These are phyloP conservation scores for Jacaranda copaia DNA, from an alignment of 257 asterid genomes.

Conservation along the genomic window DNA sequence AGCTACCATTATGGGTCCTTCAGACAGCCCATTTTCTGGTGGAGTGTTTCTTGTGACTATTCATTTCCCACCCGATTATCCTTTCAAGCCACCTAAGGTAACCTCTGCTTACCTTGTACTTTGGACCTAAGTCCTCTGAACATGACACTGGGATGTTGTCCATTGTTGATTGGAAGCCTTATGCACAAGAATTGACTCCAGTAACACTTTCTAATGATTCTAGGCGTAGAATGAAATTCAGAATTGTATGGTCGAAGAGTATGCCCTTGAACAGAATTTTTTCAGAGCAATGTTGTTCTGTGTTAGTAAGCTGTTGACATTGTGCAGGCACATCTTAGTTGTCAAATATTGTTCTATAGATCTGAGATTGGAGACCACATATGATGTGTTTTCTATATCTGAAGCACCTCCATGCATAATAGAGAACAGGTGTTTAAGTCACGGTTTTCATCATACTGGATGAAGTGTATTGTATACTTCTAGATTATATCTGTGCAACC, in stretches of 20 bases:
- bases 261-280: not conserved
- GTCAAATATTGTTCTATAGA: not conserved
- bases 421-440: no score
- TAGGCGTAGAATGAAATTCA: not conserved
- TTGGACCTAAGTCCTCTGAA: not conserved
- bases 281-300: not conserved
- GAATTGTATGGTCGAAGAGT: not conserved
- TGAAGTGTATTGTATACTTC: not conserved
- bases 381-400: not conserved
- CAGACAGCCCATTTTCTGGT: constrained; percentile 77
- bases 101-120: not conserved
- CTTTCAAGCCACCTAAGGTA: constrained; percentile 90
- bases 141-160: not conserved
- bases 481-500: not conserved
- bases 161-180: constrained; percentile 4
- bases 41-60: constrained; percentile 71
- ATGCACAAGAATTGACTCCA: not conserved
- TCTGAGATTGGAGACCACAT: constrained; percentile 1
- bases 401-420: not conserved
- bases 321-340: not conserved
- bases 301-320: not conserved
- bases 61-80: constrained; percentile 83
- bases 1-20: constrained; percentile 83
- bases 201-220: not conserved
- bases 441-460: no score